Base-by-base conservation (phyloP, 2,329 filamentous ascomycete species). In the Hysterium pulicare region DNA sequence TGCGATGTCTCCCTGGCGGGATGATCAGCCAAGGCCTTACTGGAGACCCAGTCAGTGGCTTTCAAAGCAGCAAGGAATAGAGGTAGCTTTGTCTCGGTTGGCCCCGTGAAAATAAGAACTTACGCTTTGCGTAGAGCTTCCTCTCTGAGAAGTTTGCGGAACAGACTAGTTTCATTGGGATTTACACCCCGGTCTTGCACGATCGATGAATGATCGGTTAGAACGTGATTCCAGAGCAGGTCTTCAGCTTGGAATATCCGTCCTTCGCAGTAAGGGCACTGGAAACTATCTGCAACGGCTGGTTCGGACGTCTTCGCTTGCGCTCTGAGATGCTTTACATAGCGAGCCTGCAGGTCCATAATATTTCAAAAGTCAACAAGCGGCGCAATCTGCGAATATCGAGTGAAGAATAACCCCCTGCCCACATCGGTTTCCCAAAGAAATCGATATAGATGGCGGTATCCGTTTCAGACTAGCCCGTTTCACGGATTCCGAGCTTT, bases 251-350 rank as follows among this genome's bases (percentile, higher is more conserved):
- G 58, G 43, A 68, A 68, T 0, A 61, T 55, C 1, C 56, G 49
- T 2, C 55, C 56, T 7, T 53, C 42, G 20, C 55, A 55, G 34
- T 57, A 66, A 2, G 64, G 63, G 46, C 63, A 68, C 1, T 51
- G 39, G 5, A 64, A 38, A 17, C 50, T 40, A 15, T 53, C 49
- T 8, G 50, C 44, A 7, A 42, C 37, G 16, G 46, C 41, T n/a
- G 40, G 39, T 5, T 58, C 57, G 41, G 52, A 48, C 33, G 51
- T 54, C 36, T 55, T 59, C 17, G 49, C 46, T 50, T 66, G 62
- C 1, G 49, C 60, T 22, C 52, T 46, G 17, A 66, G 42, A 2
- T 54, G 54, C 16, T 51, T 48, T 8, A 58, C 50, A 19, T 51
- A 66, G 17, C 51, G 51, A 4, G 57, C 49, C 5, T 58, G 55